Evolutionary conservation across 1,139 yeast genomes (phyloP).

Genomic region (Taiozyma sp.): DNA sequence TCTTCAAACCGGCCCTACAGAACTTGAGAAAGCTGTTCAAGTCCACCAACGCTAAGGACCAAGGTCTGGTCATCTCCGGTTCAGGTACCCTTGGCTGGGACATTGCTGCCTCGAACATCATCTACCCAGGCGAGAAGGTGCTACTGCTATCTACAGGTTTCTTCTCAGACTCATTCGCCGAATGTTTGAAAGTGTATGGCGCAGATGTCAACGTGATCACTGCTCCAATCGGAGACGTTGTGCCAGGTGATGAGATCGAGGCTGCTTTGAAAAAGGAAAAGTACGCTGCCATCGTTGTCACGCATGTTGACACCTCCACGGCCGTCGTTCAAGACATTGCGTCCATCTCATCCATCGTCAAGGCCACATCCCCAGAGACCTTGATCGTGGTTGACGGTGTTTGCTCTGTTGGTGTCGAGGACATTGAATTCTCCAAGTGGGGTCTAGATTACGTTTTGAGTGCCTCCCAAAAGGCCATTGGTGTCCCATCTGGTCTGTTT

Average conservation of each 20-base stretch:
- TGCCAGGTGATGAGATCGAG: constrained; percentile 55
- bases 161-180: constrained; percentile 85
- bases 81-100: constrained; percentile 98
- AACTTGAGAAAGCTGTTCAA: constrained; percentile 72
- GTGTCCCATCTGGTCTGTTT: constrained; percentile 90
- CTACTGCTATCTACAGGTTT: constrained; percentile 90
- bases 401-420: constrained; percentile 89
- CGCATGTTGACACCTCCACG: constrained; percentile 96
- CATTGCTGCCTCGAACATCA: constrained; percentile 72
- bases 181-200: constrained; percentile 69
- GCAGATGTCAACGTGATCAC: constrained; percentile 58
- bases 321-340: constrained; percentile 80
- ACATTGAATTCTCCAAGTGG: constrained; percentile 84
- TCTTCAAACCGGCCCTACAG: constrained; percentile 65
- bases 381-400: constrained; percentile 89
- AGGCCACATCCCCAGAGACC: constrained; percentile 69
- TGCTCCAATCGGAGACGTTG: constrained; percentile 71
- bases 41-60: constrained; percentile 53
- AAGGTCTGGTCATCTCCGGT: constrained; percentile 81
- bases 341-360: constrained; percentile 56
- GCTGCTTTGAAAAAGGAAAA: constrained; percentile 43
- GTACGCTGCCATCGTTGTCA: constrained; percentile 74
- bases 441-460: constrained; percentile 83
- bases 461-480: constrained; percentile 94
- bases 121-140: constrained; percentile 56